Evolutionary conservation across 495 filamentous ascomycete species (phyloP).

Genomic region (Talaromyces wortmannii): DNA sequence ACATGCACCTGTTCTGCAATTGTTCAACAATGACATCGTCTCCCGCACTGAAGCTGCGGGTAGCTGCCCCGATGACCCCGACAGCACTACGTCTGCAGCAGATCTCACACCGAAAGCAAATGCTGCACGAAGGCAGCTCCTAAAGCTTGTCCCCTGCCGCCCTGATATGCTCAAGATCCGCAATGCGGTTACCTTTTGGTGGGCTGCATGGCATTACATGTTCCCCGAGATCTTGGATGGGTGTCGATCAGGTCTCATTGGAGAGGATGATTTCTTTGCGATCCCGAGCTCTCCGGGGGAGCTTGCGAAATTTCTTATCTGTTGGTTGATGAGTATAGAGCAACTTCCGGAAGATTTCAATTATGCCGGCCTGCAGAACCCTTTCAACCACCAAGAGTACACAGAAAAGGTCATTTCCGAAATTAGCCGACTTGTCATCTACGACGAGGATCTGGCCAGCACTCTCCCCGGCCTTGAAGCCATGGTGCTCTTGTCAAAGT

Average conservation of each 20-base stretch:
- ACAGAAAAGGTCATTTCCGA: slow-evolving; percentile 22
- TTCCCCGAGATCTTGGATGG: slow-evolving; percentile 15
- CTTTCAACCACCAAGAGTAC: slow-evolving; percentile 18
- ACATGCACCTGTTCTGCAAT: slow-evolving; percentile 30
- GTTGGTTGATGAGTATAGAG: slow-evolving; percentile 21
- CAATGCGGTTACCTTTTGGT: slow-evolving; percentile 16
- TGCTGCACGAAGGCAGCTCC: slow-evolving; percentile 16
- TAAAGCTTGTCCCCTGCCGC: slow-evolving; percentile 24
- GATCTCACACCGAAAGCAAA: slow-evolving; percentile 23
- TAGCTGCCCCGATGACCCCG: slow-evolving; percentile 11
- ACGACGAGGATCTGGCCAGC: slow-evolving; percentile 40
- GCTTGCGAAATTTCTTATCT: slow-evolving; percentile 30
- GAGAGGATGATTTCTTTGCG: background rate
- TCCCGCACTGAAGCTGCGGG: slow-evolving; percentile 12
- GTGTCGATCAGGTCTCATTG: slow-evolving; percentile 1
- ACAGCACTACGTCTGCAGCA: background rate
- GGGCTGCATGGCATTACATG: slow-evolving; percentile 22
- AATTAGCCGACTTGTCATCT: slow-evolving; percentile 33
- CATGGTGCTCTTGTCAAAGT: slow-evolving; percentile 37
- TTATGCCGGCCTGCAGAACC: slow-evolving; percentile 11
- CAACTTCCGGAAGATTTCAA: slow-evolving; percentile 23
- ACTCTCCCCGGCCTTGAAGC: slow-evolving; percentile 46
- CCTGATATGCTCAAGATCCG: slow-evolving; percentile 21
- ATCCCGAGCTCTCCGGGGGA: slow-evolving; percentile 18
- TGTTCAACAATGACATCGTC: slow-evolving; percentile 34